Evolutionary conservation across 208 protist genomes (phyloP).

Genomic region (Leishmania amazonensis): DNA sequence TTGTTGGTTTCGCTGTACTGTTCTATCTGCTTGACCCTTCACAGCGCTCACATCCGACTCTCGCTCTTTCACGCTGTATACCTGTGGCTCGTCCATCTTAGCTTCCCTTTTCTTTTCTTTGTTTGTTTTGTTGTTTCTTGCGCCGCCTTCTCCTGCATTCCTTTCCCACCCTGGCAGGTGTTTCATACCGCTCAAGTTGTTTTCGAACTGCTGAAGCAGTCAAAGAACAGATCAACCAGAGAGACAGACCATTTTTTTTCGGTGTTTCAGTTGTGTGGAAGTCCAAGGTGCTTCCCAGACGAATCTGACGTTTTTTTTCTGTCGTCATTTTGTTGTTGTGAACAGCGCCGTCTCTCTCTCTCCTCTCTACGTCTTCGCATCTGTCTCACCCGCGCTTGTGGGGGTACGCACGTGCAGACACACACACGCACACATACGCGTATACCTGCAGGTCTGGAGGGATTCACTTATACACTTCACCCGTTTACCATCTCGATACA

Average conservation of each 20-base stretch:
- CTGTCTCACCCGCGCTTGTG: background rate
- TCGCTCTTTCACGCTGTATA: background rate
- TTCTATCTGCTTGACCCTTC: background rate
- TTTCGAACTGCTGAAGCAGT: background rate
- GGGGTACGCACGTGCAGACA: background rate
- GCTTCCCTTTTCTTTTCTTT: background rate
- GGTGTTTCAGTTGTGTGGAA: background rate
- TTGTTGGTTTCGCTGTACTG: background rate
- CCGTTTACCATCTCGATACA: background rate
- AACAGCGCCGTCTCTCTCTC: background rate
- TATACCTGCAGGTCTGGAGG: constrained; percentile 7
- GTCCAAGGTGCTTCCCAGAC: background rate
- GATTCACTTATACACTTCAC: background rate
- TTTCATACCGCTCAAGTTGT: background rate
- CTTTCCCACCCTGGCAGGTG: background rate
- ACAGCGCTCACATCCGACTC: background rate
- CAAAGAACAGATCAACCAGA: background rate
- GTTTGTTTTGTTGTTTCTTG: constrained; percentile 1
- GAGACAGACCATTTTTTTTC: background rate
- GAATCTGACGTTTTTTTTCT: background rate
- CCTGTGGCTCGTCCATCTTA: background rate
- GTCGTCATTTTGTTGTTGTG: background rate
- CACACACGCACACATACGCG: constrained; percentile 3
- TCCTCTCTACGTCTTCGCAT: background rate
- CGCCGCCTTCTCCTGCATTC: background rate